Evolutionary conservation across 1,284 basidiomycete species (phyloP).

Genomic region (Tilletia horrida): DNA sequence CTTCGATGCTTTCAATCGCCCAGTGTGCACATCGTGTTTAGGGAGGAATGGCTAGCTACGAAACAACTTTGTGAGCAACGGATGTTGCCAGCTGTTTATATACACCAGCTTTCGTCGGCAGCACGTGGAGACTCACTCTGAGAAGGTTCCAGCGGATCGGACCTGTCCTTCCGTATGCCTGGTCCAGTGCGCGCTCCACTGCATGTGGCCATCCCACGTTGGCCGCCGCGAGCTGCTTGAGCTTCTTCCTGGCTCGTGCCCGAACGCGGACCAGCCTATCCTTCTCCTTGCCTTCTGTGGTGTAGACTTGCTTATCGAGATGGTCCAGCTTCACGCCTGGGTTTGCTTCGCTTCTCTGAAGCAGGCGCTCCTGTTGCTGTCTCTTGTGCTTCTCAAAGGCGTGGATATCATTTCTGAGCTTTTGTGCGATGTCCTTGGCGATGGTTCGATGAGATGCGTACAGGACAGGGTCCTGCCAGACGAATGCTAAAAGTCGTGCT

Average conservation of each 20-base stretch:
- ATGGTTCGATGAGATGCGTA: conserved; percentile 23
- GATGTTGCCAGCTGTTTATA: no score
- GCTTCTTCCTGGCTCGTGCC: no score
- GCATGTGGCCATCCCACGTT: conserved; percentile 28
- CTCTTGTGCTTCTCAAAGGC: no score
- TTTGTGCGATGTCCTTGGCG: conserved; percentile 6
- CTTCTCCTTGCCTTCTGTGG: no score
- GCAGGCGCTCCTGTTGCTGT: no score
- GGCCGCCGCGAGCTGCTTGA: conserved; percentile 22
- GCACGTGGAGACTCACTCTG: neutral
- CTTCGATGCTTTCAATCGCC: neutral
- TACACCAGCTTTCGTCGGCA: no score
- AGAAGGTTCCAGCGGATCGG: conserved; percentile 18
- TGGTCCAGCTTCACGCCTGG: no score
- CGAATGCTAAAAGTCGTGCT: conserved; percentile 23
- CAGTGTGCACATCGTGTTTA: conserved; percentile 17
- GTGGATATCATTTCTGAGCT: neutral
- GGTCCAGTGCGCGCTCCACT: conserved; percentile 23
- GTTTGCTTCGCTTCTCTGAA: no score
- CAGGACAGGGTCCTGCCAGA: conserved; percentile 24
- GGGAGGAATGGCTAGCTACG: conserved; percentile 20
- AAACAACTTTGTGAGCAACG: neutral
- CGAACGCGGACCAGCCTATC: no score
- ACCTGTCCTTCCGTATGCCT: conserved; percentile 26
- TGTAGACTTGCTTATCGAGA: no score